Percentiles rank a stretch among this genome's conserved stretches.
phyloP scores from a whole-genome alignment of 2,329 filamentous ascomycete species.

The Trichophyton benhamiae region DNA sequence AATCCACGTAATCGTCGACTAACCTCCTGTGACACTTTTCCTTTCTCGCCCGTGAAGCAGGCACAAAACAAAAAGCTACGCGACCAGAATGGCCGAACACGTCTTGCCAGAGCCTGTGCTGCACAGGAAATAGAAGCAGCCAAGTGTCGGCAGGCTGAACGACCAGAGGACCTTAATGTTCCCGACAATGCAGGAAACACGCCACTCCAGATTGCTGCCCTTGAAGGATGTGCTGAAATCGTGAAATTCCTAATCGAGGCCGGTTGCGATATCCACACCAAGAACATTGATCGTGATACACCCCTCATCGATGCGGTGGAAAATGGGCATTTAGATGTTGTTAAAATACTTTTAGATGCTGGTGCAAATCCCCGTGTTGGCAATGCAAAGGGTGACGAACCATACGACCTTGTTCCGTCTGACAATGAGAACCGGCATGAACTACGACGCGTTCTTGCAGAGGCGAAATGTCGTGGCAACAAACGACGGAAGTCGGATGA shows the following conservation, averaged over 20 bases:
- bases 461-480: slow-evolving; percentile 47
- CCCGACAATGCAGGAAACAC: slow-evolving; percentile 95
- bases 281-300: slow-evolving; percentile 72
- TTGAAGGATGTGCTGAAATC: slow-evolving; percentile 76
- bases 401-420: slow-evolving; percentile 67
- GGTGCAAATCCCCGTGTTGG: slow-evolving; percentile 85
- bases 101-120: slow-evolving; percentile 79
- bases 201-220: slow-evolving; percentile 79
- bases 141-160: slow-evolving; percentile 60
- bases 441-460: slow-evolving; percentile 57
- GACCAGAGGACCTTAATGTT: slow-evolving; percentile 77
- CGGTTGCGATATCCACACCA: slow-evolving; percentile 71
- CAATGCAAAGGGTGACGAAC: slow-evolving; percentile 86
- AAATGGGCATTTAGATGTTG: slow-evolving; percentile 81
- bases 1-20: slow-evolving; percentile 31
- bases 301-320: slow-evolving; percentile 93
- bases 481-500: slow-evolving; percentile 35
- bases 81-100: slow-evolving; percentile 84
- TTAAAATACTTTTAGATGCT: slow-evolving; percentile 68
- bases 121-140: slow-evolving; percentile 70
- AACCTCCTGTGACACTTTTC: slow-evolving; percentile 29
- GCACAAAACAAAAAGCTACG: slow-evolving; percentile 68
- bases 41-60: slow-evolving; percentile 57
- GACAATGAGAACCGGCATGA: slow-evolving; percentile 67
- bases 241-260: slow-evolving; percentile 76